These are phyloP conservation scores for Pelargonium fulgidum DNA, from an alignment of 441 rosid species.

Conservation along the genomic window DNA sequence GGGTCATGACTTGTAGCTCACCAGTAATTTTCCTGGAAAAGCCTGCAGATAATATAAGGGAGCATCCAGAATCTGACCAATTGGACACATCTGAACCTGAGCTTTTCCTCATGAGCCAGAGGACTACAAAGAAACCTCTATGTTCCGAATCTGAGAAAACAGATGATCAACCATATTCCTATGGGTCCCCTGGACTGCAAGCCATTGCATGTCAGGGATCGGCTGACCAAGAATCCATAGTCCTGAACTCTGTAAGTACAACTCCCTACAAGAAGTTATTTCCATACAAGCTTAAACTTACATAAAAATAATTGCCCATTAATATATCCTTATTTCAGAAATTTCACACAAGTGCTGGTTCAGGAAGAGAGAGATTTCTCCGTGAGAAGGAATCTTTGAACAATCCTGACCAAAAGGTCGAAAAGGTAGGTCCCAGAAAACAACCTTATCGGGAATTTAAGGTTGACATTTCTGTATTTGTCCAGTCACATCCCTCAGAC, in stretches of 20 bases:
- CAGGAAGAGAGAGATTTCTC: slow-evolving; percentile 24
- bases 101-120: slow-evolving; percentile 27
- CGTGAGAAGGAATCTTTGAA: slow-evolving; percentile 25
- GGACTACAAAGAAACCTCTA: slow-evolving; percentile 20
- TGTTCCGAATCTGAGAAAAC: slow-evolving; percentile 19
- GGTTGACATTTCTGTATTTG: slow-evolving; percentile 23
- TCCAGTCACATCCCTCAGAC: slow-evolving; percentile 28
- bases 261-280: not conserved
- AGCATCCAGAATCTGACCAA: slow-evolving; percentile 25
- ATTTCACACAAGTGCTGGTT: slow-evolving; percentile 25
- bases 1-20: slow-evolving; percentile 29
- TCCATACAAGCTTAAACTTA: slow-evolving; percentile 14
- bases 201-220: slow-evolving; percentile 22
- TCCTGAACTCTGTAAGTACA: slow-evolving; percentile 37
- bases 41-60: slow-evolving; percentile 24
- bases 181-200: slow-evolving; percentile 19
- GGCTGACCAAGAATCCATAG: slow-evolving; percentile 23
- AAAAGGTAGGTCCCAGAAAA: slow-evolving; percentile 19
- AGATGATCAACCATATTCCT: slow-evolving; percentile 23
- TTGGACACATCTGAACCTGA: slow-evolving; percentile 23
- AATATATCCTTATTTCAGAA: slow-evolving; percentile 28
- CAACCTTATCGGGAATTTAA: slow-evolving; percentile 15
- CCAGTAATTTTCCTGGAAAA: slow-evolving; percentile 24
- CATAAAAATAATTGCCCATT: slow-evolving; percentile 14
- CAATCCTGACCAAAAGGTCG: slow-evolving; percentile 22